Evolutionary conservation across 257 asterid species (phyloP), one percentile per base, ranked within the genome.

Genomic region (Phtheirospermum japonicum): DNA sequence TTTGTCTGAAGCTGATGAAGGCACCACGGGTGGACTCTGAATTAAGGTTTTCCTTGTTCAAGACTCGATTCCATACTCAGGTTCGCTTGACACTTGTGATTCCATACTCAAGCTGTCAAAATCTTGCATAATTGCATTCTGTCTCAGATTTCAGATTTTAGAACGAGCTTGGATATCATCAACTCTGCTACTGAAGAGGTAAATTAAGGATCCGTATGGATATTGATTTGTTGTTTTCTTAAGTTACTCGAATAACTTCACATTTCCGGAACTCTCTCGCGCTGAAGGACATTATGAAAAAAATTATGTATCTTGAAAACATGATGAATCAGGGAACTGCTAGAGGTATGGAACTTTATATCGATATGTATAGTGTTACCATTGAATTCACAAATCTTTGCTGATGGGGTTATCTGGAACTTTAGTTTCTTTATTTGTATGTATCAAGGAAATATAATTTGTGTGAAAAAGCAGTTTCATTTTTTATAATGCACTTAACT

Each of bases 11-110:
- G 92, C 85, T 93, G 77, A 89, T 93, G 99, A 93, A 93, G 82
- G 97, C 89, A 72, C 99, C 99, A 48, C 85, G 99, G 17, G 97
- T 93, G 58, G 99, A 93, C 66, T 89, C 97, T 40, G 89, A 93
- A 75, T 77, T 93, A 26, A 81, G 95, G 74, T 97, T 93, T 68
- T 93, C 89, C 76, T 75, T 93, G 65, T 93, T 93, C 88, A 93
- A 93, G 83, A 93, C 85, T 78, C 97, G 87, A 70, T 93, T 93
- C 76, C 87, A 67, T 67, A 51, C 95, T 64, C 99, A 91, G 98
- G 98, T 91, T 71, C 71, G 81, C 54, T 73, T 45, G 61, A 65
- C n/a, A n/a, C n/a, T n/a, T n/a, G n/a, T n/a, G n/a, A n/a, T n/a
- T n/a, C n/a, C n/a, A n/a, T n/a, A n/a, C n/a, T n/a, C n/a, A n/a